Evolutionary conservation across 768 basidiomycete species (phyloP).

Genomic region (Auriculariales sp.): DNA sequence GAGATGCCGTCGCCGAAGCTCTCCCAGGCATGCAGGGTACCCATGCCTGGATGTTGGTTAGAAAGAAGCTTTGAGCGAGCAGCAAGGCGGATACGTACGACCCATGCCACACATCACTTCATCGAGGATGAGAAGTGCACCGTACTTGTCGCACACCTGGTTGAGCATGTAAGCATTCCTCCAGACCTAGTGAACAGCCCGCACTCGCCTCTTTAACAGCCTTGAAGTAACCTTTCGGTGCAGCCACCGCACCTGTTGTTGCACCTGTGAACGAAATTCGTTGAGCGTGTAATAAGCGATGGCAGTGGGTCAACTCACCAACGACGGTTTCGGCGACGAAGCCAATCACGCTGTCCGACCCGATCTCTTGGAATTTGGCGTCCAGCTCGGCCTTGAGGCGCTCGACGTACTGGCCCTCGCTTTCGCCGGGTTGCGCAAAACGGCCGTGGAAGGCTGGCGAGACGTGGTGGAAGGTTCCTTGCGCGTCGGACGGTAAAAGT

Average conservation of each 20-base stretch:
- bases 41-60: constrained; percentile 44
- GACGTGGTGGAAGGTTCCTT: constrained; percentile 53
- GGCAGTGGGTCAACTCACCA: constrained; percentile 15
- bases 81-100: constrained; percentile 31
- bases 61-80: neutral
- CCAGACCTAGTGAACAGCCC: too few relatives aligned
- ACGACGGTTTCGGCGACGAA: constrained; percentile 22
- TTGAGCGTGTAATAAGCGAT: too few relatives aligned
- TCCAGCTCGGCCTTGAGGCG: constrained; percentile 70
- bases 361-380: constrained; percentile 69
- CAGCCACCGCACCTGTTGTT: constrained; percentile 57
- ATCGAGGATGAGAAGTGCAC: constrained; percentile 62
- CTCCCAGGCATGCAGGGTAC: constrained; percentile 77
- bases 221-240: constrained; percentile 75
- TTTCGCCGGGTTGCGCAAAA: constrained; percentile 55
- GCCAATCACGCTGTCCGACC: constrained; percentile 68
- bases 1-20: constrained; percentile 61
- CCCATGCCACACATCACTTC: constrained; percentile 93
- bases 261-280: constrained; percentile 53
- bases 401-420: constrained; percentile 66
- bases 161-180: too few relatives aligned
- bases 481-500: constrained; percentile 42
- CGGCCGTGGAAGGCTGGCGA: constrained; percentile 78
- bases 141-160: constrained; percentile 37
- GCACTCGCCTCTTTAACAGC: constrained; percentile 65